Evolutionary conservation across 2,329 filamentous ascomycete species (phyloP).

Genomic region (Epichloe glyceriae): DNA sequence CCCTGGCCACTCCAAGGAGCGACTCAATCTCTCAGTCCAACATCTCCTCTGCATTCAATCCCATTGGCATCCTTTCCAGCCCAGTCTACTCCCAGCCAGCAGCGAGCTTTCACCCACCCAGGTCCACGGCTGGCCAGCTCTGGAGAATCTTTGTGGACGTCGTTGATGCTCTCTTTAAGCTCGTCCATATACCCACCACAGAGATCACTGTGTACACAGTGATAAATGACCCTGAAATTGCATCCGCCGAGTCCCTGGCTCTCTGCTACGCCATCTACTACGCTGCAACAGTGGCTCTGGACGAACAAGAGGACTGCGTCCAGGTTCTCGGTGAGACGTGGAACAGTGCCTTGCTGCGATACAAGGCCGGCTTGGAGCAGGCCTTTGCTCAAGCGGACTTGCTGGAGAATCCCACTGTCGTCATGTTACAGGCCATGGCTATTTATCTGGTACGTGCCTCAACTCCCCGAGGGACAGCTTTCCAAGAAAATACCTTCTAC

Average conservation of each 20-base stretch:
- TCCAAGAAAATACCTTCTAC: too few species aligned
- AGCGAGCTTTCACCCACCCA: conserved; percentile 14
- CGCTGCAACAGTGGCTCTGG: conserved; percentile 29
- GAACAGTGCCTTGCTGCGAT: conserved; percentile 13
- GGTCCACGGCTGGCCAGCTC: conserved; percentile 14
- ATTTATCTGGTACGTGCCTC: conserved; percentile 23
- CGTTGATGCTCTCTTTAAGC: conserved; percentile 17
- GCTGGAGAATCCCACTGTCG: conserved; percentile 25
- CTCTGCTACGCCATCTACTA: conserved; percentile 38
- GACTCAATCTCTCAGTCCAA: conserved; percentile 2
- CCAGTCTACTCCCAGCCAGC: conserved; percentile 8
- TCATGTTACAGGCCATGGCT: conserved; percentile 21
- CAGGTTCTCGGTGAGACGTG: conserved; percentile 13
- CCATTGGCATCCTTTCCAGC: conserved; percentile 20
- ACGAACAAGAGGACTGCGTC: conserved; percentile 21
- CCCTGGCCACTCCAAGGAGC: conserved; percentile 4
- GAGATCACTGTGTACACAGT: conserved; percentile 21
- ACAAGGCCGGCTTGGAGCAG: conserved; percentile 24
- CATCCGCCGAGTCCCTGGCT: conserved; percentile 17
- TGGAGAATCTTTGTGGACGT: conserved; percentile 18
- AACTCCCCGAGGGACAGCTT: too few species aligned
- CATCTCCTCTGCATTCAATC: conserved; percentile 16
- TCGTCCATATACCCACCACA: conserved; percentile 18
- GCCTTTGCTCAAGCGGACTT: conserved; percentile 25
- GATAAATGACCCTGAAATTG: conserved; percentile 15